Evolutionary conservation across 129 eudicot species (phyloP), one percentile per base, ranked within the genome.

Genomic region (Flaveria sonorensis): DNA sequence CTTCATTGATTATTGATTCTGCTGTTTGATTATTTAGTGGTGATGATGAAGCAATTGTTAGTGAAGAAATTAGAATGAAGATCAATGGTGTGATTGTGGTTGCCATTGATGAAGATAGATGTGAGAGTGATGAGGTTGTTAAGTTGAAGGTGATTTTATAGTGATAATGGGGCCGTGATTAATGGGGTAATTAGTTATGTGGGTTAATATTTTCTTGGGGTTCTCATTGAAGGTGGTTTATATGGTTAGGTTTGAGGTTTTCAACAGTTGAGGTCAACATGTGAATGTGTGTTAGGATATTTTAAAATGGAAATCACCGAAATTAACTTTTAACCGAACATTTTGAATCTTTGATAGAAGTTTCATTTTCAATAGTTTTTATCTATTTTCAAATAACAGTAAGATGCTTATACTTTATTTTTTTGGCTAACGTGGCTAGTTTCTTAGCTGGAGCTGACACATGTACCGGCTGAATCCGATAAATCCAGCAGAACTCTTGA

Each of bases 151-250:
- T 83, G 50, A 75, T 82, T 84, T 80, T 81, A 84, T 86, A 81
- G 81, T 78, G 82, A 48, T 51, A n/a, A n/a, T 77, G 80, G 50
- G 53, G 60, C 93, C 97, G 92, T 84, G 83, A 83, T 68, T 71
- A 80, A 88, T 81, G 97, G 97, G 95, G 97, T 77, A 86, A 91
- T 85, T 86, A 57, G 83, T 67, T 32, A 47, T 64, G 79, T 39
- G 68, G 56, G 18, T 64, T 69, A 70, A 24, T 32, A 61, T 18
- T 59, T 67, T 66, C 64, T 56, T 19, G 28, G 67, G 40, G 53
- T 85, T 81, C 83, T 78, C 83, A 78, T 19, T 74, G 76, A n/a
- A 15, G 43, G 68, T 43, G 81, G 73, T 83, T 83, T 72, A 36
- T 55, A 67, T 75, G 70, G 86, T 82, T 77, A 57, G 59, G 52